Evolutionary conservation across 1,284 basidiomycete species (phyloP).

Genomic region (Lentinus polychrous): DNA sequence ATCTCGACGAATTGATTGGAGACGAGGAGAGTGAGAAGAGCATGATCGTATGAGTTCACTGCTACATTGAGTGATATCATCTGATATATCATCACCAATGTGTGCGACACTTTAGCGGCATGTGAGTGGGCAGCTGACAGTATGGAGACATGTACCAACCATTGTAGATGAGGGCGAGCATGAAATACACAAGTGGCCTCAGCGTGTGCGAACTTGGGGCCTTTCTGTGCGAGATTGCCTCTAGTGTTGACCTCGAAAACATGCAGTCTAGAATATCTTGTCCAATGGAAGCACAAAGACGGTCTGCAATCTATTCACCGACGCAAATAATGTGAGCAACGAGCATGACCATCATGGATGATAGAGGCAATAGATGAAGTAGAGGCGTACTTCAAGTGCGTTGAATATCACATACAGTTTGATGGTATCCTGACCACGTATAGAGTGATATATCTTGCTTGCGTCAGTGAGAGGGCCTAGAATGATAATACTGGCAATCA

Average conservation of each 20-base stretch:
- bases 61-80: constrained; percentile 95
- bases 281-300: constrained; percentile 93
- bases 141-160: constrained; percentile 44
- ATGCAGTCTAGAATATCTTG: constrained; percentile 97
- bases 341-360: background rate
- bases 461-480: constrained; percentile 86
- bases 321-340: background rate
- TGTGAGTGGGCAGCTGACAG: background rate
- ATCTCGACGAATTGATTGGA: constrained; percentile 99
- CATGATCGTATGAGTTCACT: constrained; percentile 97
- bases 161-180: constrained; percentile 79
- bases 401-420: constrained; percentile 99
- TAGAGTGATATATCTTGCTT: constrained; percentile 98
- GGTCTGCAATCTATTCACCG: constrained; percentile 77
- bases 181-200: constrained; percentile 81
- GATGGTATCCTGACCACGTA: constrained; percentile 98
- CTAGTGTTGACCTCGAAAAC: constrained; percentile 88
- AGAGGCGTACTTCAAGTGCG: constrained; percentile 74
- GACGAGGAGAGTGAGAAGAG: constrained; percentile 88
- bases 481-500: constrained; percentile 71
- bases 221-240: constrained; percentile 58
- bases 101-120: constrained; percentile 68
- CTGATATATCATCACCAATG: constrained; percentile 96
- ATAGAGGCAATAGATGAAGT: background rate
- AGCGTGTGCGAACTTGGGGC: constrained; percentile 57